phyloP scores from a whole-genome alignment of 1,284 basidiomycete genomes.

The Boletellus sp. region DNA sequence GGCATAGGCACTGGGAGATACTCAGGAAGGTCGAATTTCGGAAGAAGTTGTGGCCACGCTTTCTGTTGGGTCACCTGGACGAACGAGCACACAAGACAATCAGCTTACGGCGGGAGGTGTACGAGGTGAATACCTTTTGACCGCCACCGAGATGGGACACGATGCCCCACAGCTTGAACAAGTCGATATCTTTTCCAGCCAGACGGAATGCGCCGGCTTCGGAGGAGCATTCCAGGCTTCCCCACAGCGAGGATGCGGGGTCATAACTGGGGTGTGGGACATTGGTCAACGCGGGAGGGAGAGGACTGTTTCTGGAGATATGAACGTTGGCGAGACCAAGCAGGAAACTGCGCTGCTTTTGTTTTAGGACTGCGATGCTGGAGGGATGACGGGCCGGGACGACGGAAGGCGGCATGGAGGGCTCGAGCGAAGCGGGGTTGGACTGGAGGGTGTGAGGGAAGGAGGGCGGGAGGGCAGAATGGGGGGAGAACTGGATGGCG shows the following conservation, averaged over 20 bases:
- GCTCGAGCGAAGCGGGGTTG: conserved; percentile 42
- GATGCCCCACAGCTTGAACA: conserved; percentile 66
- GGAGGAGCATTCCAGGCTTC: conserved; percentile 51
- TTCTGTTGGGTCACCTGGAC: conserved; percentile 37
- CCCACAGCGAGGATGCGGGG: conserved; percentile 57
- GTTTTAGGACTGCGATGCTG: conserved; percentile 35
- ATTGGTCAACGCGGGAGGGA: conserved; percentile 65
- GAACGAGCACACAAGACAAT: conserved; percentile 2
- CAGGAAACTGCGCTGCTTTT: conserved; percentile 58
- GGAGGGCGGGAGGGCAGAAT: conserved; percentile 27
- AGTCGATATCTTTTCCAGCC: conserved; percentile 73
- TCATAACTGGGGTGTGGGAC: conserved; percentile 55
- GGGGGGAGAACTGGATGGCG: conserved; percentile 30
- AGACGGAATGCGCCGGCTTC: conserved; percentile 63
- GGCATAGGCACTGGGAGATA: conserved; percentile 44
- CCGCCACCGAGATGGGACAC: conserved; percentile 57
- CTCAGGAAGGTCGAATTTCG: conserved; percentile 63
- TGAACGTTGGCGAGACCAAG: conserved; percentile 54
- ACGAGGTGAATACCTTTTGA: conserved; percentile 41
- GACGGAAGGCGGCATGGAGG: conserved; percentile 39
- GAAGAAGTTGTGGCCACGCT: conserved; percentile 50
- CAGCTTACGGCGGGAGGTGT: conserved; percentile 6
- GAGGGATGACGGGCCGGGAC: conserved; percentile 28
- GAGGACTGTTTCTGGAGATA: conserved; percentile 49
- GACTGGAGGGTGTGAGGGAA: conserved; percentile 32